These are phyloP conservation scores for Corchorus capsularis DNA, from an alignment of 345 rosid genomes.

Conservation along the genomic window DNA sequence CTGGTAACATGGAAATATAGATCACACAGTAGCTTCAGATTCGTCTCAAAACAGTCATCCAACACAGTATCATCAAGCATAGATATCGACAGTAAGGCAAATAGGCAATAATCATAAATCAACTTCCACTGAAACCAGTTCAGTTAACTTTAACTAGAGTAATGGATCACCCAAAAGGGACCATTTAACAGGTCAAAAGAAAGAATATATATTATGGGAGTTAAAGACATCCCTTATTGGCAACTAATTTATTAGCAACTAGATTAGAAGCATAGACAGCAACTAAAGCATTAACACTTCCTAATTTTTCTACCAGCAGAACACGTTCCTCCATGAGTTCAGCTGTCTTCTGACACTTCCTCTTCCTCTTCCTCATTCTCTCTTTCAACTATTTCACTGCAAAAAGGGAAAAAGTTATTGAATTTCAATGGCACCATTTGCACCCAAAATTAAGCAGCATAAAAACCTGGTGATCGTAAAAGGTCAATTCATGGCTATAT, in stretches of 20 bases:
- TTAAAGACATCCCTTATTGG: no score
- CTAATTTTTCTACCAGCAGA: not conserved
- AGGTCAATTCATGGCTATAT: not conserved
- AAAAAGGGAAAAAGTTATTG: not conserved
- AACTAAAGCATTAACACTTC: no score
- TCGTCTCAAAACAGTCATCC: not conserved
- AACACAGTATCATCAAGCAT: not conserved
- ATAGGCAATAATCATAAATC: no score
- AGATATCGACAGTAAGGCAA: no score
- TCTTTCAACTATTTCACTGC: constrained; percentile 12
- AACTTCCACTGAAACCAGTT: no score
- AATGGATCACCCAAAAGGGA: no score
- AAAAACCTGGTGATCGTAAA: not conserved
- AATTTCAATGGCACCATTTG: not conserved
- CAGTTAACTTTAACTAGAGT: no score
- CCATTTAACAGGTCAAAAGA: no score
- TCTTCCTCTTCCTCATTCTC: constrained; percentile 8
- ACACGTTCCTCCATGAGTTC: not conserved
- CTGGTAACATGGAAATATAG: not conserved
- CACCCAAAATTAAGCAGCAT: not conserved
- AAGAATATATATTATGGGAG: no score
- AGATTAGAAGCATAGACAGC: not conserved
- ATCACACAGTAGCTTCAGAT: not conserved
- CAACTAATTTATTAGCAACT: not conserved
- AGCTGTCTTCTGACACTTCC: not conserved